These are phyloP conservation scores for Beauveria varroae DNA, from an alignment of 2,329 filamentous ascomycete species.

Conservation along the genomic window DNA sequence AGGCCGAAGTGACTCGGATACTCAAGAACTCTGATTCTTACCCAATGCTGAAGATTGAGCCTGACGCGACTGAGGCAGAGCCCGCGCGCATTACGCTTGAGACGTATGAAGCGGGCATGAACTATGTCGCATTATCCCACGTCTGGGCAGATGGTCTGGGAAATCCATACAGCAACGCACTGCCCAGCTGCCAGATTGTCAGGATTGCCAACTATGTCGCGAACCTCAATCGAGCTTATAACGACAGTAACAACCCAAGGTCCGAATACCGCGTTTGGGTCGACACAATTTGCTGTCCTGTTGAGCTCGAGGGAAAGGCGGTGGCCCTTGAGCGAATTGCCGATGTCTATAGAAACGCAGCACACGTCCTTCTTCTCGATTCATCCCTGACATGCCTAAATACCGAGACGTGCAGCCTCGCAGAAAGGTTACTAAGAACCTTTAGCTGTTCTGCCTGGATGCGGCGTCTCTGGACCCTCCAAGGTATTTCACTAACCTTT, in stretches of 20 bases:
- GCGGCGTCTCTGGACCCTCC: constrained; percentile 32
- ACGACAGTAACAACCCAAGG: not conserved
- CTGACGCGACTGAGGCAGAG: not conserved
- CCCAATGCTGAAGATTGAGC: constrained; percentile 16
- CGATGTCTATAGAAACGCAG: constrained; percentile 24
- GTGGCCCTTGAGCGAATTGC: constrained; percentile 26
- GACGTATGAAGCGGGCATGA: constrained; percentile 15
- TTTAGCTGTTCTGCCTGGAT: constrained; percentile 29
- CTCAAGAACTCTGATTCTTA: constrained; percentile 14
- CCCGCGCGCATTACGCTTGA: constrained; percentile 15
- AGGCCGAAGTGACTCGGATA: constrained; percentile 13
- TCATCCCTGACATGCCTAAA: constrained; percentile 19
- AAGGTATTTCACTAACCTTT: constrained; percentile 16
- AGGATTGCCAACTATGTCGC: constrained; percentile 19
- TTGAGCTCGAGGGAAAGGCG: constrained; percentile 17
- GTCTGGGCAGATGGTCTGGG: constrained; percentile 31
- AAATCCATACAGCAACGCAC: constrained; percentile 22
- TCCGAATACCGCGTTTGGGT: constrained; percentile 23
- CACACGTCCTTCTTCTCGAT: constrained; percentile 27
- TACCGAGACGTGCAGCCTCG: constrained; percentile 12
- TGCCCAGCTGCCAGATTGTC: constrained; percentile 24
- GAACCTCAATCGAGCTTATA: constrained; percentile 12
- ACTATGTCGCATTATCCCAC: constrained; percentile 29
- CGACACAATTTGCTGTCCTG: constrained; percentile 28
- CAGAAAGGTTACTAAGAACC: constrained; percentile 23